Percentiles rank a stretch among this genome's conserved stretches.
Evolutionary conservation across 1,139 yeast genomes (phyloP).

Genomic region (Diutina scorzettiae): DNA sequence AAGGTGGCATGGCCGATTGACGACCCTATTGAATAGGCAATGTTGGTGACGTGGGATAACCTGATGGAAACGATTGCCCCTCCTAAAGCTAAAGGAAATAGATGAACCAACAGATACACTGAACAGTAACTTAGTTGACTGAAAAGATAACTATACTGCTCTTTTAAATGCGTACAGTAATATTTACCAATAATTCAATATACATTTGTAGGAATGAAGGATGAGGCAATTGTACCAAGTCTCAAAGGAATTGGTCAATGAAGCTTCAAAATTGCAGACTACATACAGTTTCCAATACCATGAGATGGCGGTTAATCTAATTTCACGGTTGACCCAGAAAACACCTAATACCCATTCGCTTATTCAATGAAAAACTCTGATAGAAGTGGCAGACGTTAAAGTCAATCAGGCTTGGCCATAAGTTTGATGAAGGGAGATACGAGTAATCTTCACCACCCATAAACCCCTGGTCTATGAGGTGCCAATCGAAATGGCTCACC

Average conservation of each 20-base stretch:
- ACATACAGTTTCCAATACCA: too few species aligned
- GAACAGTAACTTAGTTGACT: too few species aligned
- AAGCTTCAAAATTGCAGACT: conserved; percentile 56
- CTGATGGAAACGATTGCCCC: conserved; percentile 20
- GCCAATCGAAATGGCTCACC: conserved; percentile 11
- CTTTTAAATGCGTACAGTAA: conserved; percentile 11
- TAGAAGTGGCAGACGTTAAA: too few species aligned
- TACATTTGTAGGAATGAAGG: conserved; percentile 64
- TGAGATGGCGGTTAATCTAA: conserved; percentile 41
- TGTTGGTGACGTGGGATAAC: conserved; percentile 64
- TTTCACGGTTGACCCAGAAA: conserved; percentile 48
- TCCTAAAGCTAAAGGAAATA: neutral
- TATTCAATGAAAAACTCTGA: conserved; percentile 32
- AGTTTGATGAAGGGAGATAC: conserved; percentile 3
- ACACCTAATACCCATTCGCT: conserved; percentile 55
- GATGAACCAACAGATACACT: too few species aligned
- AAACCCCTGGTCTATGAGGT: neutral
- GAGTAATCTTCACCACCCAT: neutral
- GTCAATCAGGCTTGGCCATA: too few species aligned
- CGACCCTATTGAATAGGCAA: conserved; percentile 61
- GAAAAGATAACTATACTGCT: too few species aligned
- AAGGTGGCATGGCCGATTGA: conserved; percentile 50
- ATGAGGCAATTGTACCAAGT: conserved; percentile 65
- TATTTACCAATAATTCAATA: conserved; percentile 62
- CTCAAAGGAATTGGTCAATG: conserved; percentile 50